Base-by-base conservation (phyloP, 163 green algal genomes). In the Scenedesmus sp. region DNA sequence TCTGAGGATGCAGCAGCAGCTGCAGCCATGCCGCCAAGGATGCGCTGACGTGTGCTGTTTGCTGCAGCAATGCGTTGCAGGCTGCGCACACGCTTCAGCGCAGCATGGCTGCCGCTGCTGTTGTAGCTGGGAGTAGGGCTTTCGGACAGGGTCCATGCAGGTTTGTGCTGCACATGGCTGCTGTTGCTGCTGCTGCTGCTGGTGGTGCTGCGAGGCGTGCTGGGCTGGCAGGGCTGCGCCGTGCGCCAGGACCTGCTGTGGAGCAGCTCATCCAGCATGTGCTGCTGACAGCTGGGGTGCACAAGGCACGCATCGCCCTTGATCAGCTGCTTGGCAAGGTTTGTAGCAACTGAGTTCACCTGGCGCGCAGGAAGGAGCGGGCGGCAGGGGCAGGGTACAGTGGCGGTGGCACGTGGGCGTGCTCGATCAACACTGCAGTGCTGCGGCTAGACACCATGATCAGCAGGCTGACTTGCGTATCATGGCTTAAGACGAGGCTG, bases 231-330 rank as follows among this genome's bases (percentile, higher is more conserved):
- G n/a, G 59, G n/a, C 65, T 89, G 85, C 59, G 43, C 16, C 65
- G 73, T 61, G 65, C 68, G 85, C 85, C 49, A 37, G 22, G 30
- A 22, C 76, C 46, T 85, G 86, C 86, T 78, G 44, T 83, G 73
- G 73, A 86, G 76, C 73, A 91, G 86, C 37, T 91, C 73, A 46
- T 85, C 73, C n/a, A 91, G 49, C 53, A 35, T 37, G 44, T 78
- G 37, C 37, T 86, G 86, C 40, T 91, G 73, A 37, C 30, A 78
- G 30, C 53, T 68, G 51, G n/a, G 73, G 16, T 91, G 70, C 30
- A 87, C 43, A 22, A 91, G 30, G 44, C 46, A 87, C 24, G 87
- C 87, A 65, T 91, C 87, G 7, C 87, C 87, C 40, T 91, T 91
- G 18, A 91, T 49, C 9, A 81, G 4, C 78, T 87, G 78, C 20